Evolutionary conservation across 352 stramenopile genomes (phyloP), one percentile per base, ranked within the genome.

Genomic region (Globisporangium emineosum): DNA sequence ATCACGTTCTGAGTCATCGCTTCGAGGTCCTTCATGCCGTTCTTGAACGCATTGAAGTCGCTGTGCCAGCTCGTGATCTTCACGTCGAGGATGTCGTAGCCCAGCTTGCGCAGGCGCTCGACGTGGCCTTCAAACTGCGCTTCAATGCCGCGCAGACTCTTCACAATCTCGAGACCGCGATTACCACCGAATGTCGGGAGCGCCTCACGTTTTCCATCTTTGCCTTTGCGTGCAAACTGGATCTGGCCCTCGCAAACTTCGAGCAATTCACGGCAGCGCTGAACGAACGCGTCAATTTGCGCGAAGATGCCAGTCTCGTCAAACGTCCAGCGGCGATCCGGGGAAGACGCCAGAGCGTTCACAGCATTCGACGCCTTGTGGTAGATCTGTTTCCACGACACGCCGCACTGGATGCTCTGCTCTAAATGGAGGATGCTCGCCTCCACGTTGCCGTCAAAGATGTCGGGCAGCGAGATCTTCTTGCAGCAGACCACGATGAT

Each of bases 1-100:
- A 98, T 98, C 5, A 98, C 90, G 57, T 98, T 98, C 49, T 94
- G 86, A 2, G 94, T 97, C 93, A 98, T 98, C 0, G 94, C 94
- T 60, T 98, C 96, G 3, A 98, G 73, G 64, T 98, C 96, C 68
- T 98, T 98, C 71, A 98, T 93, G 23, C 89, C 90, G 61, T 97
- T 97, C 74, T 98, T 98, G 71, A 98, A 98, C 5, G 79, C 76
- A 60, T 97, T 98, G 62, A 97, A 98, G 74, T 98, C 93, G 53
- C 93, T 90, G 62, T 98, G 95, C 96, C 96, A 98, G 60, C 88
- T 90, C 3, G 87, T 97, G 42, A 94, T 96, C 58, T 98, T 98
- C 35, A 98, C 94, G 57, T 98, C 94, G 2, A 98, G 70, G 32
- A 98, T 95, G 35, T 98, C 85, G 69, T 98, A 98, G 52, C 98